Base-by-base conservation (phyloP, 192 early-diverging fungal genomes). In the Coemansia nantahalensis region DNA sequence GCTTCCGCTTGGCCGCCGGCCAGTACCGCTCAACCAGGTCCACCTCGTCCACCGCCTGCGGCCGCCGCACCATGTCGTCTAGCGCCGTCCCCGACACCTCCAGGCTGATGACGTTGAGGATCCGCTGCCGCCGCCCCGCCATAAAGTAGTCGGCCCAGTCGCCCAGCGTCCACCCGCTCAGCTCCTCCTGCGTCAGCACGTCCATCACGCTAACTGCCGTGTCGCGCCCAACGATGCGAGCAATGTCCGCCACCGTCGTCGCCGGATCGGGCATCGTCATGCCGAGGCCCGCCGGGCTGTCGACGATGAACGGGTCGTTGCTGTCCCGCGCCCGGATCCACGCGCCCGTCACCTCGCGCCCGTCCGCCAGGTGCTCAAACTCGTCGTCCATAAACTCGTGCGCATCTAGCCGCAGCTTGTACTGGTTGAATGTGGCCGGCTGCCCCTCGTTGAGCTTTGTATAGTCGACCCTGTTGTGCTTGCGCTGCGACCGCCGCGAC, bases 21-120 rank as follows among this genome's bases (percentile, higher is more conserved):
- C 94, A 97, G 54, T 90, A 79, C 33, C 82, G 82, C 42, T 94
- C 90, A 43, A 88, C 82, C 86, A 90, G 91, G 70, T 97, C 94
- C 40, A 97, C 53, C 36, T 94, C 88, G 38, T 86, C 78, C 21
- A 94, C 94, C 23, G 91, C 71, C 22, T 65, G 77, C 21, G 94
- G 94, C 9, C 94, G 82, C 17, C 51, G 54, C n/a, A 94, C 82
- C 43, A 61, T 51, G 16, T 78, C 48, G 3, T 77, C 89, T 22
- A 96, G 78, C 21, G 78, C 54, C 8, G 88, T 90, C 14, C 81
- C 79, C 15, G 89, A 82, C 36, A 96, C 83, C 59, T 96, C 94
- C 14, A 96, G 70, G 48, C 86, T 90, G 45, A 92, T 95, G 31
- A 90, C 91, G 74, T 94, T 94, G 43, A 90, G 78, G 7, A 94